Base-by-base conservation (phyloP, 1,284 basidiomycete species). In the Sporisorium exsertum region DNA sequence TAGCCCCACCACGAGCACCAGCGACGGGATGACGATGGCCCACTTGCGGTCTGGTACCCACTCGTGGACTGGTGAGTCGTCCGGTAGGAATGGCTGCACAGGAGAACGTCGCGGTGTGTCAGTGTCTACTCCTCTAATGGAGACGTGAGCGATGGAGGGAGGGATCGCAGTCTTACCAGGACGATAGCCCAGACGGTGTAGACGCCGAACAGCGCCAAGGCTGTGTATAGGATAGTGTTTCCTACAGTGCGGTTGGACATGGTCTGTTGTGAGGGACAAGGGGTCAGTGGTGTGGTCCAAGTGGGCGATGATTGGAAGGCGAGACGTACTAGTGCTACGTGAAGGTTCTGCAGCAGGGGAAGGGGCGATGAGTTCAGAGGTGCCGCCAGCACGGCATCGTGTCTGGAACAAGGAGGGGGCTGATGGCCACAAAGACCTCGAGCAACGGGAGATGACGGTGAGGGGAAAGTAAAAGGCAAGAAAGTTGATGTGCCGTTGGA, bases 151-250 rank as follows among this genome's bases (percentile, higher is more conserved):
- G 27, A 32, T 1, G 22, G 42, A 29, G 20, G 20, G 33, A 29
- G 29, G 16, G 12, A 20, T 52, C 43, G 42, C n/a, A n/a, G 37
- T 7, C 72, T 53, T 64, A 75, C 72, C 10, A 70, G 64, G 3
- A 75, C 47, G 37, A 75, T 60, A 2, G 72, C 52, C 72, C 72
- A 75, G 8, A 67, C 7, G 1, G 67, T 75, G 47, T 75, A 70
- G 18, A 40, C 1, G 0, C 55, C 57, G 35, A 75, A 75, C 26
- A 70, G 52, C 12, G 50, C 13, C 5, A 66, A 49, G 0, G 59
- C 27, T 15, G 45, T 26, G n/a, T 64, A 52, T 18, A 75, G 60
- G 51, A 66, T 66, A 22, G 66, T 43, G 20, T 13, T 45, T 15
- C 67, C 72, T n/a, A 70, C 20, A n/a, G 29, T 9, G 12, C 60